A percentile compares a stretch with the other conserved stretches of the same genome.
Evolutionary conservation across 352 stramenopile species (phyloP).

Genomic region (Globisporangium acanthophoron): DNA sequence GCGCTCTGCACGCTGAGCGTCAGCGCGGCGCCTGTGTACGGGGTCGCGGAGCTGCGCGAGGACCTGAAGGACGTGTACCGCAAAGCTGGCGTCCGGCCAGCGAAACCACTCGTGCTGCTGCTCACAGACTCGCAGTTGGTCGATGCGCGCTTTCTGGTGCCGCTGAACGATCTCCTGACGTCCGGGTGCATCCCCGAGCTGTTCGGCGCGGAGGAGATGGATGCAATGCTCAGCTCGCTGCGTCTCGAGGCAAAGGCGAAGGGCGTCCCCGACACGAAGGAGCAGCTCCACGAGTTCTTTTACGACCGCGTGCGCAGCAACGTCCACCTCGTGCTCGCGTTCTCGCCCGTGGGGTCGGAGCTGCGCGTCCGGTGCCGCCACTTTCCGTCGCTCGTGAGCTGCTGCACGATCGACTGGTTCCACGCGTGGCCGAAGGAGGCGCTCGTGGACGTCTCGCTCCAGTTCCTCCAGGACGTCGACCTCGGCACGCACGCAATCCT

Average conservation of each 20-base stretch:
- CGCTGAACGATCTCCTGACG: slow-evolving; percentile 81
- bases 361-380: slow-evolving; percentile 71
- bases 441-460: slow-evolving; percentile 79
- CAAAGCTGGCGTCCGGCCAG: slow-evolving; percentile 80
- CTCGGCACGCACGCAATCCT: slow-evolving; percentile 63
- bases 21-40: slow-evolving; percentile 53
- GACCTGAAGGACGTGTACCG: slow-evolving; percentile 89
- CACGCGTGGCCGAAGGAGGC: slow-evolving; percentile 88
- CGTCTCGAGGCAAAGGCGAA: slow-evolving; percentile 77
- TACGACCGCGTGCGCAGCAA: slow-evolving; percentile 84
- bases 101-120: slow-evolving; percentile 82
- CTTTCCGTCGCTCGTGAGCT: slow-evolving; percentile 76
- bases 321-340: slow-evolving; percentile 83
- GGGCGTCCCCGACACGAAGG: slow-evolving; percentile 86
- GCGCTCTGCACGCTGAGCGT: slow-evolving; percentile 59
- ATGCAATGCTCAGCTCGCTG: slow-evolving; percentile 75
- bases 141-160: slow-evolving; percentile 84
- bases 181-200: slow-evolving; percentile 76
- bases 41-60: slow-evolving; percentile 77
- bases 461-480: slow-evolving; percentile 80
- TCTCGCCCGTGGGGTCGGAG: slow-evolving; percentile 72
- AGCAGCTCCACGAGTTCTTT: slow-evolving; percentile 90
- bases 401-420: slow-evolving; percentile 87
- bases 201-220: slow-evolving; percentile 86
- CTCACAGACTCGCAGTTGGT: slow-evolving; percentile 84